A percentile compares a stretch with the other conserved stretches of the same genome.
Evolutionary conservation across 345 rosid species (phyloP).

Genomic region (Passiflora organensis): DNA sequence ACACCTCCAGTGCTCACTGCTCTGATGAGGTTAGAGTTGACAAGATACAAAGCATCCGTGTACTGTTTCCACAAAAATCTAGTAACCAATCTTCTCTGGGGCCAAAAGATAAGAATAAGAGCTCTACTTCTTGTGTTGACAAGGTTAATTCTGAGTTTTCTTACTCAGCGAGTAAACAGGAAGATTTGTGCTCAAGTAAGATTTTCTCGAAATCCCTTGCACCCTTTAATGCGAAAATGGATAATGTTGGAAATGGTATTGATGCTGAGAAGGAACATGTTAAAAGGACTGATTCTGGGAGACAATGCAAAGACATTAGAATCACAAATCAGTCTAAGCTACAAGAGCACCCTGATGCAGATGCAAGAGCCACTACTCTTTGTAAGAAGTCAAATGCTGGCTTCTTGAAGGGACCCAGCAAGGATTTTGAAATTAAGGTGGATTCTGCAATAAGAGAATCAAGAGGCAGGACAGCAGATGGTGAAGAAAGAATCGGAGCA

Average conservation of each 20-base stretch:
- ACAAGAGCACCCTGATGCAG: conserved; percentile 21
- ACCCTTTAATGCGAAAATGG: conserved; percentile 5
- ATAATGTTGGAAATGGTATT: conserved; percentile 8
- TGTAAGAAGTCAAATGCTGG: conserved; percentile 14
- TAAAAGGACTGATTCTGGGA: conserved; percentile 12
- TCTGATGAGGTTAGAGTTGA: conserved; percentile 15
- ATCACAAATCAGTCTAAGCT: conserved; percentile 20
- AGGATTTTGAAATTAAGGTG: conserved; percentile 25
- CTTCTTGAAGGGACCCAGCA: conserved; percentile 12
- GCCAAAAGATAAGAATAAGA: conserved; percentile 20
- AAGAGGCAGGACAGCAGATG: conserved; percentile 12
- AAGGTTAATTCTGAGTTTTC: conserved; percentile 18
- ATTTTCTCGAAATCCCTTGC: conserved; percentile 8
- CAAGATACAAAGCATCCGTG: conserved; percentile 9
- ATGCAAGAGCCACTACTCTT: conserved; percentile 14
- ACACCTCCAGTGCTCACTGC: conserved; percentile 9
- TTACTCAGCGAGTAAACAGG: conserved; percentile 17
- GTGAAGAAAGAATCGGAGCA: conserved; percentile 15
- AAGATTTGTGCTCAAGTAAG: conserved; percentile 15
- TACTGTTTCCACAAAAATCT: conserved; percentile 11
- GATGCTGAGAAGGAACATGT: conserved; percentile 21
- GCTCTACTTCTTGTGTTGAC: conserved; percentile 16
- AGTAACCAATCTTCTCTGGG: conserved; percentile 13
- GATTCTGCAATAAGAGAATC: conserved; percentile 17
- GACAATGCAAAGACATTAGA: conserved; percentile 19